phyloP scores from a whole-genome alignment of 139 green algal species.

The Closterium sp. region DNA sequence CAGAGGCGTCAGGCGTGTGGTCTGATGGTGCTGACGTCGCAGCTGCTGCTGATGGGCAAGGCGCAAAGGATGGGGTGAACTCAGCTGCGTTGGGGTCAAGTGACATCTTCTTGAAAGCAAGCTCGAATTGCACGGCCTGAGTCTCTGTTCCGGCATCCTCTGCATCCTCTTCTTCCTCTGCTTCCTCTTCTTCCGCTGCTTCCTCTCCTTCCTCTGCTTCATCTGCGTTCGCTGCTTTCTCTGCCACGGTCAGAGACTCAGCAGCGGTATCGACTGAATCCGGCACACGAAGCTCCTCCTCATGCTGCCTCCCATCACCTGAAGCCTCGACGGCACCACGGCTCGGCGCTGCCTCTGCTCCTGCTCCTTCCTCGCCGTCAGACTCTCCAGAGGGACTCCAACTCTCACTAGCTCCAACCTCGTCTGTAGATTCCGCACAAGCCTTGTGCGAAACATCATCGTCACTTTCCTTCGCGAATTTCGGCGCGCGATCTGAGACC shows the following conservation, averaged over 20 bases:
- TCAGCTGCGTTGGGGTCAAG: not conserved
- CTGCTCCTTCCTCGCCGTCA: not conserved
- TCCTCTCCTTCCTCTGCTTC: not conserved
- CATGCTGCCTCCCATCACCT: not conserved
- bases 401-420: not conserved
- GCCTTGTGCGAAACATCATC: not conserved
- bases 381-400: not conserved
- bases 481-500: not conserved
- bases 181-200: not conserved
- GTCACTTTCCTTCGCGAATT: not conserved
- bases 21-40: not conserved
- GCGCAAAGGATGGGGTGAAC: not conserved
- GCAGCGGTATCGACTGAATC: not conserved
- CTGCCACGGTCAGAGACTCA: not conserved
- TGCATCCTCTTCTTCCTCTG: not conserved
- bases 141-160: not conserved
- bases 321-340: not conserved
- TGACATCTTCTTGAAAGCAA: not conserved
- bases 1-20: not conserved
- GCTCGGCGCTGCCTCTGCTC: not conserved
- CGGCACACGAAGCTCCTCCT: not conserved
- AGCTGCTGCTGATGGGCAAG: not conserved
- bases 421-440: not conserved
- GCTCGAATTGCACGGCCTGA: not conserved
- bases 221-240: not conserved